Evolutionary conservation across 176 grass and related monocot species (phyloP), one percentile per base, ranked within the genome.

Genomic region (Avena sativa): DNA sequence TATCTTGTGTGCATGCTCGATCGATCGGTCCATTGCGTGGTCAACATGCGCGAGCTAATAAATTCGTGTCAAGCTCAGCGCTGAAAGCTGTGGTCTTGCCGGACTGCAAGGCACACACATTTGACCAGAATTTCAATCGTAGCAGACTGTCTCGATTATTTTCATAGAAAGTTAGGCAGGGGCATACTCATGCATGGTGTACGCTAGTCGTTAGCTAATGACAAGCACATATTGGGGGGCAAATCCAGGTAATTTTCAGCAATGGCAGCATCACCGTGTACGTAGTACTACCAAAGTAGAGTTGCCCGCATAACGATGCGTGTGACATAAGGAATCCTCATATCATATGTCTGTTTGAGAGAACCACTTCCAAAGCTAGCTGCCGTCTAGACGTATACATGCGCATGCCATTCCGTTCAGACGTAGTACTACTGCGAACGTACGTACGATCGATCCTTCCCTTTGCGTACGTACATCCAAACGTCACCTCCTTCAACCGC

Each of bases 291-390:
- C 40, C 40, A 43, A 43, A 43, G 9, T 17, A 28, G 76, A 57
- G 48, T 10, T 85, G 76, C 69, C 76, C 68, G 73, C 82, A 57
- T 21, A 86, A 81, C 78, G 49, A 81, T 81, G 60, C 59, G 65
- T 76, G 77, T 76, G 77, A 81, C 83, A 52, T n/a, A 5, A 81
- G 58, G 59, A 57, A 85, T 67, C 77, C 77, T 49, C 25, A 84
- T 30, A 28, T 1, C 0, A 1, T 28, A 30, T 56, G 56, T 25
- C 46, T n/a, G 58, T 89, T 89, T 66, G 76, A 80, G 66, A 80
- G 66, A 80, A 46, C 66, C 30, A 84, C 7, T 52, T 43, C 1
- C 67, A 48, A 74, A 53, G 43, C 46, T 26, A 53, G 43, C 46
- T 26, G 63, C 43, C 2, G 2, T 7, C 2, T 80, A 80, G 83